phyloP scores from a whole-genome alignment of 257 asterid species.

The Gentiana straminea region DNA sequence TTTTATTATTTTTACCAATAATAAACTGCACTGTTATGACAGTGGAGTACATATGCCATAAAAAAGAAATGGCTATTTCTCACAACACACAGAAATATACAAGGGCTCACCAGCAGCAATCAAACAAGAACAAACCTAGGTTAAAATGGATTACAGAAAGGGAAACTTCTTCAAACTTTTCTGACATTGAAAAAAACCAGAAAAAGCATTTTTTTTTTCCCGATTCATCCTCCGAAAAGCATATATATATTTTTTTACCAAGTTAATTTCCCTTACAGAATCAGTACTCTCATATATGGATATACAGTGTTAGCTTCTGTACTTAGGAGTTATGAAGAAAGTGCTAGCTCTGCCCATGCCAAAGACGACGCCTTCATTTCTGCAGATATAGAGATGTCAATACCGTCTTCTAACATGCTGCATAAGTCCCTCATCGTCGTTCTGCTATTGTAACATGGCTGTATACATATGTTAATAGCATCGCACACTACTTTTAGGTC shows the following conservation, averaged over 20 bases:
- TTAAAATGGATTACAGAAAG: not conserved
- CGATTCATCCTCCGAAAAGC: too few relatives aligned
- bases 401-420: slow-evolving; percentile 48
- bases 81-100: slow-evolving; percentile 22
- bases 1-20: slow-evolving; percentile 6
- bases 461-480: slow-evolving; percentile 52
- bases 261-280: not conserved
- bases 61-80: slow-evolving; percentile 12
- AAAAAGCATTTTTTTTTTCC: not conserved
- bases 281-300: slow-evolving; percentile 8
- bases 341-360: slow-evolving; percentile 95
- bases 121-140: slow-evolving; percentile 5
- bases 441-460: slow-evolving; percentile 36
- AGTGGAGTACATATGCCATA: slow-evolving; percentile 14
- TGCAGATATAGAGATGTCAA: slow-evolving; percentile 64
- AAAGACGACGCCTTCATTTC: slow-evolving; percentile 70
- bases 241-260: too few relatives aligned
- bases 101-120: slow-evolving; percentile 14
- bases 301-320: slow-evolving; percentile 28
- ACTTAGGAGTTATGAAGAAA: slow-evolving; percentile 38
- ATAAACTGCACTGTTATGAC: slow-evolving; percentile 8
- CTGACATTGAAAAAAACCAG: not conserved
- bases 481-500: slow-evolving; percentile 69
- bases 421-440: slow-evolving; percentile 62
- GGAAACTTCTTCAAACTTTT: too few relatives aligned